A percentile compares a stretch with the other conserved stretches of the same genome.
Evolutionary conservation across 495 filamentous ascomycete genomes (phyloP).

Genomic region (Podospora sp.): DNA sequence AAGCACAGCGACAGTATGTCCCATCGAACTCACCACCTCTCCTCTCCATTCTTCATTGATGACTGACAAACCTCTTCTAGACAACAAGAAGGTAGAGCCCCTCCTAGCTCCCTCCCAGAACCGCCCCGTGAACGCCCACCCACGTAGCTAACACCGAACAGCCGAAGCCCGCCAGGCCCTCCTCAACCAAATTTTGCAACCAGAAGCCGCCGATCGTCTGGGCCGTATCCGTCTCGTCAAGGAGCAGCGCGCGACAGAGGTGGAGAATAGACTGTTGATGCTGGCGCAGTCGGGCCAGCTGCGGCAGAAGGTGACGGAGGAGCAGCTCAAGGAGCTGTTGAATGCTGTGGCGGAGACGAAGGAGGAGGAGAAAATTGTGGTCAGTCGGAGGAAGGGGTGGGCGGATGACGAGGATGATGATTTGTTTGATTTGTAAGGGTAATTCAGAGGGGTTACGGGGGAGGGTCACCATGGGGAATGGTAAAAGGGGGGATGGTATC

Average conservation of each 20-base stretch:
- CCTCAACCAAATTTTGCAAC: slow-evolving; percentile 88
- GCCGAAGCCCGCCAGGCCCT: slow-evolving; percentile 73
- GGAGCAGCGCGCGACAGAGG: slow-evolving; percentile 82
- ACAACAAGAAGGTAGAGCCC: slow-evolving; percentile 64
- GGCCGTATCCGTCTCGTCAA: slow-evolving; percentile 95
- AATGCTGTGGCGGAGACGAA: slow-evolving; percentile 76
- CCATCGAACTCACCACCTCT: neutral
- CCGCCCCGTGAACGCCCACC: neutral
- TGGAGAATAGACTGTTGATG: slow-evolving; percentile 92
- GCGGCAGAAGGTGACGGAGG: slow-evolving; percentile 83
- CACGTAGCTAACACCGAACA: slow-evolving; percentile 26
- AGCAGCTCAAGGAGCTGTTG: slow-evolving; percentile 88
- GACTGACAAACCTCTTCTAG: slow-evolving; percentile 40
- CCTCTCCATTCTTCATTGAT: slow-evolving; percentile 6
- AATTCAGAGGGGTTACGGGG: neutral
- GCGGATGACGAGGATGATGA: slow-evolving; percentile 89
- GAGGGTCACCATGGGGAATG: neutral
- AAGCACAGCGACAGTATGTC: slow-evolving; percentile 63
- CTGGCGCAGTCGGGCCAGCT: slow-evolving; percentile 86
- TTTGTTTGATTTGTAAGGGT: slow-evolving; percentile 59
- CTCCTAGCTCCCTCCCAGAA: neutral
- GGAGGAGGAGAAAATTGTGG: slow-evolving; percentile 78
- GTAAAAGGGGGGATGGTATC: neutral
- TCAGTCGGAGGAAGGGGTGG: slow-evolving; percentile 78
- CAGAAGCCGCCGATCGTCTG: slow-evolving; percentile 89